phyloP scores from a whole-genome alignment of 441 rosid species.

The Jatropha multifida region DNA sequence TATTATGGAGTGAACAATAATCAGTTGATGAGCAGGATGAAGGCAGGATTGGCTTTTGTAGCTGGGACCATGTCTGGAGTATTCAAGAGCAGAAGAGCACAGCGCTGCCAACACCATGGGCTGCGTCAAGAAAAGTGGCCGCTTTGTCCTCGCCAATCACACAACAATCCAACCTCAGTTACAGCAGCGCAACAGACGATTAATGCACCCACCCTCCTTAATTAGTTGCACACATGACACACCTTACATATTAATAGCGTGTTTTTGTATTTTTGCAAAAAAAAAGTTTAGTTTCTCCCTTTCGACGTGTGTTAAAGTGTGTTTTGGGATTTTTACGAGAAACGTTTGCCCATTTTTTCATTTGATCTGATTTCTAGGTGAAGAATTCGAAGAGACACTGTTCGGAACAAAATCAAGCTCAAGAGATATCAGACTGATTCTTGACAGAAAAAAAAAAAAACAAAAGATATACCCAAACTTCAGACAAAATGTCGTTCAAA shows the following conservation, averaged over 20 bases:
- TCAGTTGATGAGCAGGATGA: neutral
- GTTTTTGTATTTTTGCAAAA: too few species aligned
- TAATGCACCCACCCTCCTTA: neutral
- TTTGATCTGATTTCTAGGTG: too few species aligned
- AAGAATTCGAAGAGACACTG: too few species aligned
- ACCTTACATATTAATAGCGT: too few species aligned
- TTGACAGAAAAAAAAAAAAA: too few species aligned
- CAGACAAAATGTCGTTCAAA: neutral
- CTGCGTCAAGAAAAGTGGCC: neutral
- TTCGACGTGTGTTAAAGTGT: too few species aligned
- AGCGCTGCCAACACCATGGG: neutral
- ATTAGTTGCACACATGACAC: neutral
- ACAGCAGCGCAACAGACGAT: neutral
- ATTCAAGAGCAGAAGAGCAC: conserved; percentile 10
- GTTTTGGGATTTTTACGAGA: too few species aligned
- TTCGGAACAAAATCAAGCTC: too few species aligned
- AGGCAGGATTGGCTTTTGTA: conserved; percentile 21
- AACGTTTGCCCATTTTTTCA: too few species aligned
- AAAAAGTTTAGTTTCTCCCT: too few species aligned
- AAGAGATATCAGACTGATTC: too few species aligned
- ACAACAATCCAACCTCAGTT: neutral
- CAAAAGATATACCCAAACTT: neutral
- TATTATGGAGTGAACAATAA: too few species aligned
- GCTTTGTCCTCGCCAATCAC: conserved; percentile 23
- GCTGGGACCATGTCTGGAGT: conserved; percentile 31